Evolutionary conservation across 768 basidiomycete genomes (phyloP).

Genomic region (Hysterangium stoloniferum): DNA sequence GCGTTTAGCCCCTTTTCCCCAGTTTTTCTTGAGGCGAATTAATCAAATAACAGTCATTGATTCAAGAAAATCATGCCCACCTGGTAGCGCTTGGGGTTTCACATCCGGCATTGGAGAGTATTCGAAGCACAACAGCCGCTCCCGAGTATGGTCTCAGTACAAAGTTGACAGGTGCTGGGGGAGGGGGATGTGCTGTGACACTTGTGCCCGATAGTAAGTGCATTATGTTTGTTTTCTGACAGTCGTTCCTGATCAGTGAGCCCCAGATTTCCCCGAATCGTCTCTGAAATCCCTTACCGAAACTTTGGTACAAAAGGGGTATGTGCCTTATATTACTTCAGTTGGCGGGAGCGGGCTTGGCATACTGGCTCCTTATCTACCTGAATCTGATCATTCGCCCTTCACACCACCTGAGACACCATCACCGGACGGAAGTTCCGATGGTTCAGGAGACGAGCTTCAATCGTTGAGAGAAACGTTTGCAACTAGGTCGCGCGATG

Average conservation of each 20-base stretch:
- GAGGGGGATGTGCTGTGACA: conserved; percentile 96
- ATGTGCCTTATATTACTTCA: conserved; percentile 80
- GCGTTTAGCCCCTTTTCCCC: conserved; percentile 26
- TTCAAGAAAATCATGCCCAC: conserved; percentile 83
- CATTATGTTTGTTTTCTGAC: background rate
- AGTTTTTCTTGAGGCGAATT: conserved; percentile 13
- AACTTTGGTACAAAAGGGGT: conserved; percentile 54
- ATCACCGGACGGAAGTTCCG: conserved; percentile 11
- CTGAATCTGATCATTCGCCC: conserved; percentile 22
- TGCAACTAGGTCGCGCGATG: conserved; percentile 31
- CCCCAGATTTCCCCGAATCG: conserved; percentile 62
- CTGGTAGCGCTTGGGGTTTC: conserved; percentile 85
- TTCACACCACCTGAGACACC: conserved; percentile 22
- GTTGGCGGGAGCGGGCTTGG: conserved; percentile 93
- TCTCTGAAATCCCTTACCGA: conserved; percentile 50
- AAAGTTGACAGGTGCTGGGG: conserved; percentile 97
- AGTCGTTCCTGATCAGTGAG: conserved; percentile 1
- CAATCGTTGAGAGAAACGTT: conserved; percentile 30
- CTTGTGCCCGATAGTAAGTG: conserved; percentile 85
- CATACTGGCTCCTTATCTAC: conserved; percentile 57
- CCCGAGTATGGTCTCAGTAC: conserved; percentile 67
- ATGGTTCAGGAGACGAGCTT: background rate
- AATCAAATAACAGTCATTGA: conserved; percentile 51
- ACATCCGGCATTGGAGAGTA: conserved; percentile 78
- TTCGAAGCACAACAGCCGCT: conserved; percentile 59